Percentiles rank a stretch among this genome's conserved stretches.
phyloP scores from a whole-genome alignment of 2,329 filamentous ascomycete species.

The Ilyonectria robusta region DNA sequence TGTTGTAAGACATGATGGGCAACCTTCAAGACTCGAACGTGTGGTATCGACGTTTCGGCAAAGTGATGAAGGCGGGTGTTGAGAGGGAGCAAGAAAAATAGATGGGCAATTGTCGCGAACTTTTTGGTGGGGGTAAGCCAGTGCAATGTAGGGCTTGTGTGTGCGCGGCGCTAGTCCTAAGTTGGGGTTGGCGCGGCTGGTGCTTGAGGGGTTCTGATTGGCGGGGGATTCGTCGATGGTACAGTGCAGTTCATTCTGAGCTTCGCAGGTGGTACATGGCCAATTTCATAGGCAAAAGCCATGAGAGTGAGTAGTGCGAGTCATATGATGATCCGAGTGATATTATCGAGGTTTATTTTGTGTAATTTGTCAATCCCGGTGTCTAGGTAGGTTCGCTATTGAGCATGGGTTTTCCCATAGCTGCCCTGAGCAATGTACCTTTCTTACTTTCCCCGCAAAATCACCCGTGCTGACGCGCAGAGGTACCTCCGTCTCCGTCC shows the following conservation, averaged over 20 bases:
- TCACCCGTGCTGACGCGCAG: background rate
- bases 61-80: slow-evolving; percentile 78
- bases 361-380: background rate
- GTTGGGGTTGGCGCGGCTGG: background rate
- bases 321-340: background rate
- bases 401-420: no score
- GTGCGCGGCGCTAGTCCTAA: slow-evolving; percentile 26
- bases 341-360: background rate
- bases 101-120: slow-evolving; percentile 36
- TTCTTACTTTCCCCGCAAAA: background rate
- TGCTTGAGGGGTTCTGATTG: slow-evolving; percentile 10
- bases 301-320: background rate
- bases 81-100: slow-evolving; percentile 1
- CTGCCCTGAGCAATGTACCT: background rate
- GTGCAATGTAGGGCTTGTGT: slow-evolving; percentile 33
- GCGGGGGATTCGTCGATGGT: background rate
- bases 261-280: background rate
- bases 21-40: slow-evolving; percentile 87
- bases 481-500: background rate
- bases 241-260: background rate
- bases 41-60: slow-evolving; percentile 74
- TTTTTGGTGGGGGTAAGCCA: slow-evolving; percentile 37
- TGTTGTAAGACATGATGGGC: slow-evolving; percentile 90
- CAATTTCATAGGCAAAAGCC: background rate
- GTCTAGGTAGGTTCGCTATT: background rate